phyloP scores from a whole-genome alignment of 257 asterid genomes.

The Ligustrum vulgare region DNA sequence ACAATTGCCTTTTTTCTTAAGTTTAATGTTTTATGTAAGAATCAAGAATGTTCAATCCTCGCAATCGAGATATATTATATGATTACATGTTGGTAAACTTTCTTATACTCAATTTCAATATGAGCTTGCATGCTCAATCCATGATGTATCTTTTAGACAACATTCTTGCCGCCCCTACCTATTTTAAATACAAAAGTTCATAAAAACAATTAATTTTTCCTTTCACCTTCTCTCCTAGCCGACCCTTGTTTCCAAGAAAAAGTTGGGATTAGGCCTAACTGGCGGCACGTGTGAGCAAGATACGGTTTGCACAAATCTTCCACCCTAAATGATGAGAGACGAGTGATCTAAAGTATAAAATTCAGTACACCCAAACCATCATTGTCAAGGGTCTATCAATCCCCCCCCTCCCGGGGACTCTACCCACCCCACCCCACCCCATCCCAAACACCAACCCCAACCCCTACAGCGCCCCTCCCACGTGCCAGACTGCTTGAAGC shows the following conservation, averaged over 20 bases:
- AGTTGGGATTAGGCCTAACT: constrained; percentile 20
- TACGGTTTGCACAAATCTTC: constrained; percentile 29
- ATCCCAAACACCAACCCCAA: not conserved
- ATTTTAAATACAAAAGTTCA: not conserved
- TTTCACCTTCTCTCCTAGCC: not conserved
- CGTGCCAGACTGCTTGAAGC: constrained; percentile 31
- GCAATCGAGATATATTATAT: no score
- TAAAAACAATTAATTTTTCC: not conserved
- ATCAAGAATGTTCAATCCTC: not conserved
- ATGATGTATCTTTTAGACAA: not conserved
- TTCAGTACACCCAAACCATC: constrained; percentile 2
- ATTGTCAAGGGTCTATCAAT: not conserved
- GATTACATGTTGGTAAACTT: not conserved
- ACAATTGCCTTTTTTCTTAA: no score
- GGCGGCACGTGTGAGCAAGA: constrained; percentile 39
- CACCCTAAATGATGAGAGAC: constrained; percentile 29
- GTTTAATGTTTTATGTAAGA: not conserved
- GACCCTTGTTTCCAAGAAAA: not conserved
- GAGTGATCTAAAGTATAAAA: constrained; percentile 26
- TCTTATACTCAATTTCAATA: not conserved
- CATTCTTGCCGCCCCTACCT: not conserved
- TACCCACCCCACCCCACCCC: constrained; percentile 14
- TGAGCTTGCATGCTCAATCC: not conserved
- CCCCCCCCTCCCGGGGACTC: no score
- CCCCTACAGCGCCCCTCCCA: constrained; percentile 21